These are phyloP conservation scores for Penicillium sp. DNA, from an alignment of 2,329 filamentous ascomycete genomes.

Conservation along the genomic window DNA sequence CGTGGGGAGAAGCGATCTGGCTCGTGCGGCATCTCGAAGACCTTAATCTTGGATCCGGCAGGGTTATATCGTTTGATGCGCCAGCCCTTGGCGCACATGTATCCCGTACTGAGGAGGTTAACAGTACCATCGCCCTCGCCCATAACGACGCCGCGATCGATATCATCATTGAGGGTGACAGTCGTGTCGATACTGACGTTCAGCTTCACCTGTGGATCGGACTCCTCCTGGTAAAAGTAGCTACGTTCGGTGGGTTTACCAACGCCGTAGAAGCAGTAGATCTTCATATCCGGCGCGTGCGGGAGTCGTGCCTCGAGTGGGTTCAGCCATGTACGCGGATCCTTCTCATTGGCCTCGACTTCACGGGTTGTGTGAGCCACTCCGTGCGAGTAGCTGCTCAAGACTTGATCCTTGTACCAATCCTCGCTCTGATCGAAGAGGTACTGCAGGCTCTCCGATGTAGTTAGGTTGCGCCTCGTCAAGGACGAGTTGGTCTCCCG, in stretches of 20 bases:
- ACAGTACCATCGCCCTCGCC: conserved; percentile 97
- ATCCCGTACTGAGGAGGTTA: conserved; percentile 85
- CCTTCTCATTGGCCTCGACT: conserved; percentile 80
- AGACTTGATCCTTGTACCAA: conserved; percentile 80
- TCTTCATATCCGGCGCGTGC: conserved; percentile 84
- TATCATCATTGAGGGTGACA: conserved; percentile 47
- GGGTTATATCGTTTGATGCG: conserved; percentile 93
- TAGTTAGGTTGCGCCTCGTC: conserved; percentile 74
- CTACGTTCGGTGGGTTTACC: conserved; percentile 91
- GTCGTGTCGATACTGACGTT: conserved; percentile 59
- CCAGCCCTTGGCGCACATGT: conserved; percentile 98
- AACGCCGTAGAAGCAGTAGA: conserved; percentile 95
- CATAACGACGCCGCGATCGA: conserved; percentile 90
- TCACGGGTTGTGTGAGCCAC: conserved; percentile 78
- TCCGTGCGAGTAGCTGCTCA: conserved; percentile 81
- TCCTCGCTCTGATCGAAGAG: conserved; percentile 76
- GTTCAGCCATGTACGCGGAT: conserved; percentile 88
- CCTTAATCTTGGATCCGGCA: conserved; percentile 76
- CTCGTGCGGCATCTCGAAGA: conserved; percentile 95
- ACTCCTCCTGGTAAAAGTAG: conserved; percentile 85
- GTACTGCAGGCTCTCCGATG: conserved; percentile 76
- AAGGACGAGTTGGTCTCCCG: conserved; percentile 66
- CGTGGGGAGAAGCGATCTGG: conserved; percentile 89
- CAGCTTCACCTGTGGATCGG: conserved; percentile 63
- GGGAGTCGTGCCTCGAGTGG: conserved; percentile 90